Evolutionary conservation across 2,329 filamentous ascomycete genomes (phyloP).

Genomic region (Apiospora rasikravindrae): DNA sequence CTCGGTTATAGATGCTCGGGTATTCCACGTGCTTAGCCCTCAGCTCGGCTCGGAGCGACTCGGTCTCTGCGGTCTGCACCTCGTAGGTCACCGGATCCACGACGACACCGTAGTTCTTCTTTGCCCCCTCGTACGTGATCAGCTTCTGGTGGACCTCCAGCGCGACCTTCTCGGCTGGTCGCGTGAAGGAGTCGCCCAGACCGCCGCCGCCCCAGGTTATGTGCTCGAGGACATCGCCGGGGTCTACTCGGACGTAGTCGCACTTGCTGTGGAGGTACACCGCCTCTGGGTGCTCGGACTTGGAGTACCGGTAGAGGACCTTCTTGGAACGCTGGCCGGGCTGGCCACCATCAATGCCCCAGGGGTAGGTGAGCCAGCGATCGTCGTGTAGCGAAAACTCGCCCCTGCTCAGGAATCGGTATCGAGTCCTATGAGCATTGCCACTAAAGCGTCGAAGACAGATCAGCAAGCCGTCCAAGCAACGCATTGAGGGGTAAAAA

Average conservation of each 20-base stretch:
- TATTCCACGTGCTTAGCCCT: conserved; percentile 29
- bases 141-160: conserved; percentile 51
- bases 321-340: conserved; percentile 50
- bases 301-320: conserved; percentile 46
- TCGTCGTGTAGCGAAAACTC: conserved; percentile 55
- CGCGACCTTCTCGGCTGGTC: conserved; percentile 49
- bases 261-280: conserved; percentile 51
- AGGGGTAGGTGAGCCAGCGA: conserved; percentile 54
- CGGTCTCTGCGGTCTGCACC: conserved; percentile 44
- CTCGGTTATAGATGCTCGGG: conserved; percentile 45
- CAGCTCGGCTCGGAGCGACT: conserved; percentile 41
- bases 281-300: conserved; percentile 32
- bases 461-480: background rate
- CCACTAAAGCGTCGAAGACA: conserved; percentile 32
- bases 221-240: conserved; percentile 54
- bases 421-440: conserved; percentile 53
- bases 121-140: conserved; percentile 48
- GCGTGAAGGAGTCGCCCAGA: conserved; percentile 50
- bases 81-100: conserved; percentile 42
- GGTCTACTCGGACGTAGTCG: conserved; percentile 51
- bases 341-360: conserved; percentile 52
- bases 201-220: conserved; percentile 56
- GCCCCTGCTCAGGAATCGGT: conserved; percentile 50
- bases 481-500: background rate
- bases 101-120: conserved; percentile 50